Evolutionary conservation across 495 filamentous ascomycete genomes (phyloP), one percentile per base, ranked within the genome.

Genomic region (Lasiosphaeria ovina): DNA sequence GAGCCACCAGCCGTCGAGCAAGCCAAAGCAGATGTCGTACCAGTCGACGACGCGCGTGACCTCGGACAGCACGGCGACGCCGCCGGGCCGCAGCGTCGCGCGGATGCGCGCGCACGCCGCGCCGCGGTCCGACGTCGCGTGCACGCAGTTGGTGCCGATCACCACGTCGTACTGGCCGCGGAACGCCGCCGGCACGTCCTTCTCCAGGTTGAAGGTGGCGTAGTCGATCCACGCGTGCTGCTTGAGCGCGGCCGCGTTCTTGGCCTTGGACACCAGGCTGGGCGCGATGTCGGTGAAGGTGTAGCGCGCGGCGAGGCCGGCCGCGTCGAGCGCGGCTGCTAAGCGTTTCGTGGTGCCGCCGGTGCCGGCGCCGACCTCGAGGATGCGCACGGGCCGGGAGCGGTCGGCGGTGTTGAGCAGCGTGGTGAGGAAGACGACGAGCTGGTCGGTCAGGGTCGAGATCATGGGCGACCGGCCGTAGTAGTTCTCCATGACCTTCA

Each of bases 1-100:
- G 12, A 77, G 66, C 81, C 81, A 84, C 82, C 82, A 85, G 6
- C 81, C 81, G 17, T 81, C 76, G 0, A 84, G 71, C 6, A 80
- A 62, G 3, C 81, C 81, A 55, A 78, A 83, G 10, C 79, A 70
- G 33, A 85, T 54, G 54, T 85, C 80, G 11, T 79, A 68, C 65
- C 75, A 81, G 58, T 71, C 71, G 0, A 66, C 60, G 2, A 59
- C 62, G 33, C 63, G 66, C 6, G 77, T 79, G 24, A 73, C 32
- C 61, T 81, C 78, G 40, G 69, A 54, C 35, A 78, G 61, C 5
- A 73, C 60, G 5, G 79, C 65, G 24, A 67, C 66, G 7, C 74
- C 78, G 47, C 71, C 72, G 10, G 69, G 72, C 51, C 70, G 73
- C 0, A 81, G 60, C n/a, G 77, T 61, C 49, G 60, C 66, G 9